A percentile compares a stretch with the other conserved stretches of the same genome.
Conservation (phyloP, 2,329 filamentous ascomycete genomes). For the Xylariaceae sp. region DNA sequence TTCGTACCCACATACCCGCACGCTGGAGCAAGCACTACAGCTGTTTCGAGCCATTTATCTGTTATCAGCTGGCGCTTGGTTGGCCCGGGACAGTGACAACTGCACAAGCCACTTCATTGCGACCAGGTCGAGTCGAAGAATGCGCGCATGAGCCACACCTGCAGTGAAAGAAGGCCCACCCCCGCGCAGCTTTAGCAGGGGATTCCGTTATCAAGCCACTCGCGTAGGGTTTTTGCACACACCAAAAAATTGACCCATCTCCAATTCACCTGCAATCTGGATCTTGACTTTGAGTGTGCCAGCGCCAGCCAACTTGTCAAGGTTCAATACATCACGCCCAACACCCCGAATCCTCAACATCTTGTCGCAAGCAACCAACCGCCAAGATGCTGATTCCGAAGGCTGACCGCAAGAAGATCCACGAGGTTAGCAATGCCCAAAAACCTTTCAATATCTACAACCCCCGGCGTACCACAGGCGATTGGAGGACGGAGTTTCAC, state of each 20-base stretch:
- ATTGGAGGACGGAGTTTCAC: too few species aligned
- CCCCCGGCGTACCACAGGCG: conserved; percentile 3
- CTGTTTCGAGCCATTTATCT: too few species aligned
- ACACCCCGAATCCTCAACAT: conserved; percentile 46
- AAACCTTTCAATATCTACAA: conserved; percentile 1
- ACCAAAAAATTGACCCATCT: conserved; percentile 29
- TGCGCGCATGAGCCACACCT: conserved; percentile 16
- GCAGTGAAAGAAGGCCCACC: neutral
- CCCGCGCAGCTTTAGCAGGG: too few species aligned
- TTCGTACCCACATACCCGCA: too few species aligned
- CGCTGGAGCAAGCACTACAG: too few species aligned
- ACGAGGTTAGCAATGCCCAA: conserved; percentile 57
- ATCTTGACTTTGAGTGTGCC: conserved; percentile 17
- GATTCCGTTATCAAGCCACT: conserved; percentile 22
- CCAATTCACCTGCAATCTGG: conserved; percentile 26
- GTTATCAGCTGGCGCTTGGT: too few species aligned
- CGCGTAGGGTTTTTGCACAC: conserved; percentile 31
- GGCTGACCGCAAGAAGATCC: conserved; percentile 99
- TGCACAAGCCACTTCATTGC: too few species aligned
- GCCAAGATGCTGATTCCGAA: conserved; percentile 96
- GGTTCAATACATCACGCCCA: conserved; percentile 22
- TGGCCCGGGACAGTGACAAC: too few species aligned
- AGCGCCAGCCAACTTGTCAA: conserved; percentile 17
- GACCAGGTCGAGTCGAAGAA: neutral
- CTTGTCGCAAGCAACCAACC: conserved; percentile 40